phyloP scores from a whole-genome alignment of 805 yeast species.

The Zygoascus tannicola region DNA sequence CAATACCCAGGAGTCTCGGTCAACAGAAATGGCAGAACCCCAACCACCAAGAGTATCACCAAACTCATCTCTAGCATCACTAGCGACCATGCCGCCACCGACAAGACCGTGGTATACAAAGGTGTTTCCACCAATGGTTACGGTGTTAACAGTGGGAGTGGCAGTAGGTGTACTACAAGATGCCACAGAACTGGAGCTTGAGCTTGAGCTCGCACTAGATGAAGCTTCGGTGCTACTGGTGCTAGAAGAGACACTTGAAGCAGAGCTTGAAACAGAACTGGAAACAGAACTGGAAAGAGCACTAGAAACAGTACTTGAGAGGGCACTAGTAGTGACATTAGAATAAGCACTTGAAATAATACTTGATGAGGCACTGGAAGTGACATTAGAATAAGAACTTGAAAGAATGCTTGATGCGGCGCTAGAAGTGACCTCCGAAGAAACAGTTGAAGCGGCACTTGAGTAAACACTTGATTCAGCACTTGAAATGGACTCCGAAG shows the following conservation, averaged over 20 bases:
- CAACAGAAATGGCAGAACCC: slow-evolving; percentile 14
- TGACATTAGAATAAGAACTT: neutral
- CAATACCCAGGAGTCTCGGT: slow-evolving; percentile 7
- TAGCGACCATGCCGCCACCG: slow-evolving; percentile 13
- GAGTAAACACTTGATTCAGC: neutral
- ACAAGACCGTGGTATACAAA: slow-evolving; percentile 13
- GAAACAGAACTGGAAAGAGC: neutral
- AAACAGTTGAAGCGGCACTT: neutral
- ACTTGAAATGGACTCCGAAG: neutral
- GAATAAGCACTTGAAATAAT: neutral
- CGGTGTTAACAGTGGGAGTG: slow-evolving; percentile 1
- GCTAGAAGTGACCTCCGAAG: neutral
- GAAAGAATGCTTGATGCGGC: neutral
- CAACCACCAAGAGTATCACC: slow-evolving; percentile 16
- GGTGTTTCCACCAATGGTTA: slow-evolving; percentile 3
- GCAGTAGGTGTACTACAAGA: neutral
- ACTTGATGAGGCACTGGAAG: neutral
- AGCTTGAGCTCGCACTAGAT: neutral
- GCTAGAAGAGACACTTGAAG: neutral
- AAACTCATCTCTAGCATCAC: slow-evolving; percentile 9
- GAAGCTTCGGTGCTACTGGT: neutral
- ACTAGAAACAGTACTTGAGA: neutral
- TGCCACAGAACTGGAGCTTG: neutral
- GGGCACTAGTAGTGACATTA: neutral
- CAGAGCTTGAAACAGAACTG: neutral